Conservation (phyloP, 2,329 filamentous ascomycete genomes). For the Paracoccidioides brasiliensis region DNA sequence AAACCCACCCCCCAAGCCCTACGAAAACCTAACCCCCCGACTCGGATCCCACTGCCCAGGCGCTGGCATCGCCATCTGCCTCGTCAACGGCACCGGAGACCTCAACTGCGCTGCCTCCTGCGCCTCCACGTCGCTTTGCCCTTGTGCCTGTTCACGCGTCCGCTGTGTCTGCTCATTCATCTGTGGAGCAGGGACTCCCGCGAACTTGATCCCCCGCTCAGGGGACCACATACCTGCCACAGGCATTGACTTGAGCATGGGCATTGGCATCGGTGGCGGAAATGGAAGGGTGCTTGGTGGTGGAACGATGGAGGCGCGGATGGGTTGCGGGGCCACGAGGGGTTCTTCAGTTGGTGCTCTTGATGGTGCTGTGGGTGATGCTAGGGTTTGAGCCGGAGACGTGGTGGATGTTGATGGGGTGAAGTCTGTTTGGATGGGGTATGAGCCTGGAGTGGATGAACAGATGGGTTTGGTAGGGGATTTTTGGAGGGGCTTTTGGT, state of each 20-base stretch:
- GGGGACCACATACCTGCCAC: conserved; percentile 59
- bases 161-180: not conserved
- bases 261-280: too few relatives aligned
- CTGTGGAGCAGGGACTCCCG: conserved; percentile 5
- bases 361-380: conserved; percentile 23
- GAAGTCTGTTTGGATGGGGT: too few relatives aligned
- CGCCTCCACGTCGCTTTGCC: too few relatives aligned
- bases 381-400: conserved; percentile 13
- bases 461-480: not conserved
- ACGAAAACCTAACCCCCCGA: conserved; percentile 44
- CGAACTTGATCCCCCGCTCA: conserved; percentile 66
- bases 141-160: not conserved
- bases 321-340: conserved; percentile 36
- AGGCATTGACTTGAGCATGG: conserved; percentile 1
- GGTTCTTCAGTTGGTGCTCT: conserved; percentile 19
- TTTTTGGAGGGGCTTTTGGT: not conserved
- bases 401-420: conserved; percentile 15
- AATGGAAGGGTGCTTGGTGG: conserved; percentile 42
- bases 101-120: conserved; percentile 8
- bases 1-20: too few relatives aligned
- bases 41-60: conserved; percentile 45
- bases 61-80: conserved; percentile 6
- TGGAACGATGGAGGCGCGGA: conserved; percentile 31
- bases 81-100: conserved; percentile 7
- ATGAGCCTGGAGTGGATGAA: conserved; percentile 17